phyloP scores from a whole-genome alignment of 108 stramenopile genomes.

The Pelagomonas calceolata region DNA sequence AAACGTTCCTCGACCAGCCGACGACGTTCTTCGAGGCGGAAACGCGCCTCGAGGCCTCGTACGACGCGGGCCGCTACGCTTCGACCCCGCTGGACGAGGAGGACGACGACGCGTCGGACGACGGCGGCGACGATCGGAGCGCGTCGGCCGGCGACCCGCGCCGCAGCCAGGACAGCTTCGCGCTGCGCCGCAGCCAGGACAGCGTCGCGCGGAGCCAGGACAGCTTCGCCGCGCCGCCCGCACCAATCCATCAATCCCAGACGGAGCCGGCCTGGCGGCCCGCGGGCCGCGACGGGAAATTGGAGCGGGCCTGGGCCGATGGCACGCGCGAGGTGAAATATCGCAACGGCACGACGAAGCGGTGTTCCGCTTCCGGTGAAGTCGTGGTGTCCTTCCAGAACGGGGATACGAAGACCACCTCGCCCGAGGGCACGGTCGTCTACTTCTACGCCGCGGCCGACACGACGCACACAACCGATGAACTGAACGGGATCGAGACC shows the following conservation, averaged over 20 bases:
- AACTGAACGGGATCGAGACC: constrained; percentile 22
- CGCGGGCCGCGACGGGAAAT: not conserved
- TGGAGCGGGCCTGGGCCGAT: not conserved
- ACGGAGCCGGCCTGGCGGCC: not conserved
- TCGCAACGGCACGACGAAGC: constrained; percentile 53
- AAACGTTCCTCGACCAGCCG: not conserved
- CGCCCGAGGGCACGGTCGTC: constrained; percentile 31
- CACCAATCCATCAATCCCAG: too few relatives aligned
- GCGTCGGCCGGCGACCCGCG: not conserved
- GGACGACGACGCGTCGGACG: too few relatives aligned
- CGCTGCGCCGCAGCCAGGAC: too few relatives aligned
- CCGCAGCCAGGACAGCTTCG: too few relatives aligned
- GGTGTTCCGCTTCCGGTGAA: constrained; percentile 44
- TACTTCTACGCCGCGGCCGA: constrained; percentile 60
- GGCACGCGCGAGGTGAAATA: constrained; percentile 28
- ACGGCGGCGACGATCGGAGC: not conserved
- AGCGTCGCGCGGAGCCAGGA: too few relatives aligned
- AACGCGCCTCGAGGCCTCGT: not conserved
- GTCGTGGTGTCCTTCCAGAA: constrained; percentile 51
- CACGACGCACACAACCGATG: constrained; percentile 30
- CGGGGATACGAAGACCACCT: constrained; percentile 57
- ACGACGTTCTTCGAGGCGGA: not conserved
- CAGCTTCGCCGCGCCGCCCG: too few relatives aligned
- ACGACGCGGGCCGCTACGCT: not conserved
- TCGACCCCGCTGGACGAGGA: not conserved